Conservation (phyloP, 257 asterid genomes). For the Solanum sitiens region DNA sequence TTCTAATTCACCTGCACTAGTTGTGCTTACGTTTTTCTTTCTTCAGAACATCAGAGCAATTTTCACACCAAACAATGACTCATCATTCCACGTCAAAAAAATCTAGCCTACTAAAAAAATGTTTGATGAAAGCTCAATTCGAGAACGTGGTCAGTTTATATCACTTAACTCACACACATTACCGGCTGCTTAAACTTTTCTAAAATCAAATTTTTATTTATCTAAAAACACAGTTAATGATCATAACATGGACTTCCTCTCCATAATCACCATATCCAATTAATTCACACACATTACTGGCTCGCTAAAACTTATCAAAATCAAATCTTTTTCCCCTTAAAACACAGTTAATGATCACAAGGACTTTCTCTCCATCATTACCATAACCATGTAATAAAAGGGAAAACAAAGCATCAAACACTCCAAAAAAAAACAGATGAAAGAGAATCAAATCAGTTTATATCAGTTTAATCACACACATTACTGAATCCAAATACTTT, state of each 20-base stretch:
- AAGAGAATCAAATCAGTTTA: not conserved
- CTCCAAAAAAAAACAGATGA: not conserved
- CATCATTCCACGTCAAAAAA: not conserved
- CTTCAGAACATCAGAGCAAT: not conserved
- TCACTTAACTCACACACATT: not conserved
- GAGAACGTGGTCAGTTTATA: not conserved
- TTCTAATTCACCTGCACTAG: not conserved
- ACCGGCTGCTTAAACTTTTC: not conserved
- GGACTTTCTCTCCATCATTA: not conserved
- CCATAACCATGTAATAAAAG: not conserved
- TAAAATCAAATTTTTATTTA: too few relatives aligned
- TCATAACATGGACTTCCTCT: too few relatives aligned
- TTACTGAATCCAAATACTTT: not conserved
- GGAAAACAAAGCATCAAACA: not conserved
- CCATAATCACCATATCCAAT: too few relatives aligned
- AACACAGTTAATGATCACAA: not conserved
- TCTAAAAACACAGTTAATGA: too few relatives aligned
- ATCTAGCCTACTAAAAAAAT: not conserved
- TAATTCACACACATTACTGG: too few relatives aligned
- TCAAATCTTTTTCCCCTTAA: not conserved
- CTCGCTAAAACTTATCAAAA: not conserved
- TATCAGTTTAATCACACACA: not conserved
- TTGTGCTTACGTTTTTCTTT: not conserved
- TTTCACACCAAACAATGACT: not conserved
- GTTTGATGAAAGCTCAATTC: not conserved